Evolutionary conservation across 352 stramenopile genomes (phyloP), one percentile per base, ranked within the genome.

Genomic region (Phytopythium kandeliae): DNA sequence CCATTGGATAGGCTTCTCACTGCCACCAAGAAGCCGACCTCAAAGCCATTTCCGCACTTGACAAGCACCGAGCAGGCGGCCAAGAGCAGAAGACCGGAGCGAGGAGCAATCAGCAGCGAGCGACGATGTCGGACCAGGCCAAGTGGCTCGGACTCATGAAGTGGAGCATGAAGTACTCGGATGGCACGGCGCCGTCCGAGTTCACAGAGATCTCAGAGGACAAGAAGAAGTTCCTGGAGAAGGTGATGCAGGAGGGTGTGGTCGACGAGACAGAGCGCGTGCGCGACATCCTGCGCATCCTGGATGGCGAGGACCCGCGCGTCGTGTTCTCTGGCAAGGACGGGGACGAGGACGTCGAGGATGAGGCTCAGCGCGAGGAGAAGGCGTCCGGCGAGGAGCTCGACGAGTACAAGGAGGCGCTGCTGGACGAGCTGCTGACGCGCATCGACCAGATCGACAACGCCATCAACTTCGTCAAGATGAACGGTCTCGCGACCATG

Each of bases 401-500:
- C 21, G 78, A 67, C 22, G 61, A 82, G 47, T 95, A 95, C 66
- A 87, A 89, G 54, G 81, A 95, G 48, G 60, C 54, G 21, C 65
- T 95, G 45, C 65, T 95, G 26, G 84, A 95, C 53, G 84, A 95
- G 58, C 70, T 95, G 52, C 66, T 95, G 57, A 83, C 72, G 49
- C 79, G 81, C 54, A 81, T 95, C 22, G 84, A 92, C 63, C 81
- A 95, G 67, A 89, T 95, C 46, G 84, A 95, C 68, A 92, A 89
- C 34, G 81, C 84, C 31, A 85, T 88, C 66, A 92, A 91, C 69
- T 92, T 95, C 40, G 68, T 83, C 58, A 95, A 95, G 67, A 88
- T 88, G 74, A 65, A 84, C 17, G 84, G 81, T 1, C 57, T 95
- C 19, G 55, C 57, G 1, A 70, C 83, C 41, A 65, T 92, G 47